Evolutionary conservation across 176 grass and related monocot species (phyloP).

Genomic region (Aegilops speltoides): DNA sequence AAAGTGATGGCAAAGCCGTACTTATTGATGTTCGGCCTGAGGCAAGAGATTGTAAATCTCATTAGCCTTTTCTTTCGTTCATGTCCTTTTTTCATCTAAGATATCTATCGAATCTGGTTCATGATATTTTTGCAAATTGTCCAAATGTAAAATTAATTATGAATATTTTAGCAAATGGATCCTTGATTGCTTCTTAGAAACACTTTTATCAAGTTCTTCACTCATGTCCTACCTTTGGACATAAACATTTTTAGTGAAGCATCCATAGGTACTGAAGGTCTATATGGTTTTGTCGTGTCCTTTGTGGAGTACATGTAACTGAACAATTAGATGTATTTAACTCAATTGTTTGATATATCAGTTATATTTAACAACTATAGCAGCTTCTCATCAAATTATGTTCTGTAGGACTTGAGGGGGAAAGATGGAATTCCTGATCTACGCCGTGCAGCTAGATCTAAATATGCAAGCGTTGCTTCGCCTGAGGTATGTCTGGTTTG

Average conservation of each 20-base stretch:
- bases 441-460: conserved; percentile 74
- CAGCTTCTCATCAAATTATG: conserved; percentile 32
- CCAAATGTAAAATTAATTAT: background rate
- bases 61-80: conserved; percentile 64
- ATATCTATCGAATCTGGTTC: conserved; percentile 20
- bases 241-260: background rate
- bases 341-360: background rate
- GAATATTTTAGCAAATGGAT: background rate
- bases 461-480: conserved; percentile 75
- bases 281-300: background rate
- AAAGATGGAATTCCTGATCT: conserved; percentile 95
- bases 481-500: conserved; percentile 64
- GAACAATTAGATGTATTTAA: background rate
- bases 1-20: conserved; percentile 70
- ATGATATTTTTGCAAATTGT: background rate
- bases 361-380: background rate
- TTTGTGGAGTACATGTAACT: background rate
- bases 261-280: background rate
- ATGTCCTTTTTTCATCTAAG: conserved; percentile 30
- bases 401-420: conserved; percentile 74
- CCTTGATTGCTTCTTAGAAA: background rate
- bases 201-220: background rate
- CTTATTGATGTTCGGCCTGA: conserved; percentile 98
- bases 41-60: conserved; percentile 99
- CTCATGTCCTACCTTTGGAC: background rate